phyloP scores from a whole-genome alignment of 805 yeast genomes.

The Candida lessepsii region DNA sequence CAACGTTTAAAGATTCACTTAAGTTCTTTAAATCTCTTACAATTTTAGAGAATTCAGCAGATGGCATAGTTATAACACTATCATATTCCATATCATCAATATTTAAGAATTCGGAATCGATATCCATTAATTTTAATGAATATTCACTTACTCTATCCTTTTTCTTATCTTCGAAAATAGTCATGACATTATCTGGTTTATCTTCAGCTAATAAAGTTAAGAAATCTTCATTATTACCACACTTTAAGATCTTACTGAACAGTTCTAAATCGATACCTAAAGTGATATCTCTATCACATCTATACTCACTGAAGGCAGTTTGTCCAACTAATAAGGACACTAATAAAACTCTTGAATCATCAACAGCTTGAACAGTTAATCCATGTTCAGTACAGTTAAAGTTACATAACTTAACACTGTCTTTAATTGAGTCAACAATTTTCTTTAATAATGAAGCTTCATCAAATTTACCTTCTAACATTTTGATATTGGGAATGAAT shows the following conservation, averaged over 20 bases:
- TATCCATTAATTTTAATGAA: constrained; percentile 89
- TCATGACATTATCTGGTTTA: constrained; percentile 70
- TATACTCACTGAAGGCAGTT: constrained; percentile 84
- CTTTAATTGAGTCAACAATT: constrained; percentile 90
- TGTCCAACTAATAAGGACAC: constrained; percentile 85
- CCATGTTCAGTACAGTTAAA: constrained; percentile 96
- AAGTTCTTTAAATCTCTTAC: constrained; percentile 84
- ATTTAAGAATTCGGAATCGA: constrained; percentile 89
- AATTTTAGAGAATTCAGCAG: constrained; percentile 83
- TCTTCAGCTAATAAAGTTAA: constrained; percentile 89
- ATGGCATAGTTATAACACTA: constrained; percentile 81
- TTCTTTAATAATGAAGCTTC: constrained; percentile 90
- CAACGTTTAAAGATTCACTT: constrained; percentile 82
- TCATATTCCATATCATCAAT: constrained; percentile 94
- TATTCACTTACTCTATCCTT: constrained; percentile 92
- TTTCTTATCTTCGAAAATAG: constrained; percentile 87
- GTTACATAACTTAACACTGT: constrained; percentile 92
- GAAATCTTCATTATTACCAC: constrained; percentile 88
- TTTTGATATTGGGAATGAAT: constrained; percentile 23
- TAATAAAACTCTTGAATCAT: constrained; percentile 91
- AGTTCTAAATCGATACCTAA: constrained; percentile 88
- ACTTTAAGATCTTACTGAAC: constrained; percentile 82
- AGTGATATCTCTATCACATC: constrained; percentile 93
- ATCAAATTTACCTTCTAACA: constrained; percentile 97
- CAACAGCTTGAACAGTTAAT: constrained; percentile 95